phyloP scores from a whole-genome alignment of 192 early-diverging fungal species.

The Phlyctochytrium arcticum region DNA sequence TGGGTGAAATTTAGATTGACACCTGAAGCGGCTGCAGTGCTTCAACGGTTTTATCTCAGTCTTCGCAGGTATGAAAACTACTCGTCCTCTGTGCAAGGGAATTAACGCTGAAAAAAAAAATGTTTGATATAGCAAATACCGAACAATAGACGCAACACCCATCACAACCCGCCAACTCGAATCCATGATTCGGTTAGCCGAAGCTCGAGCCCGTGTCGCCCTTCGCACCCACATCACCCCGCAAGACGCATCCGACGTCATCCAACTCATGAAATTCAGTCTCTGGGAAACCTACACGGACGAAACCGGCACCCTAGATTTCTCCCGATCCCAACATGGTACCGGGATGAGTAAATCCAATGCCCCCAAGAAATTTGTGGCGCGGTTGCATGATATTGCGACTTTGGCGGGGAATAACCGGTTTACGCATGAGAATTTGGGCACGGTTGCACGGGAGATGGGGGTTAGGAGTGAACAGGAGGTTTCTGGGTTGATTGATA shows the following conservation, averaged over 20 bases:
- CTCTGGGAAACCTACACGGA: slow-evolving; percentile 59
- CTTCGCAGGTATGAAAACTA: slow-evolving; percentile 36
- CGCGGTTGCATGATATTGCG: slow-evolving; percentile 54
- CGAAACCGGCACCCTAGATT: slow-evolving; percentile 53
- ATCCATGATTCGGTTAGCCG: slow-evolving; percentile 69
- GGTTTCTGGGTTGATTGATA: slow-evolving; percentile 69
- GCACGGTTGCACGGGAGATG: slow-evolving; percentile 47
- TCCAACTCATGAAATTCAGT: slow-evolving; percentile 73
- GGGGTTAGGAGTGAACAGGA: neutral
- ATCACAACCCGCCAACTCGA: slow-evolving; percentile 83
- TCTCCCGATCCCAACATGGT: slow-evolving; percentile 58
- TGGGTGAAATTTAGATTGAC: slow-evolving; percentile 51
- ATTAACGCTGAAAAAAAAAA: no score
- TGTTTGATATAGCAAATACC: slow-evolving; percentile 40
- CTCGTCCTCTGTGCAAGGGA: no score
- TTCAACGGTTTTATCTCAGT: slow-evolving; percentile 72
- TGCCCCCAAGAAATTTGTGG: slow-evolving; percentile 59
- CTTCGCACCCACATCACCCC: slow-evolving; percentile 68
- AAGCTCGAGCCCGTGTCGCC: slow-evolving; percentile 74
- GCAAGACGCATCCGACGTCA: slow-evolving; percentile 69
- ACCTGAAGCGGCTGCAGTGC: slow-evolving; percentile 47
- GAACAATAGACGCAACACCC: slow-evolving; percentile 61
- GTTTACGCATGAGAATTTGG: slow-evolving; percentile 65
- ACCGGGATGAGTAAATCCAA: slow-evolving; percentile 48
- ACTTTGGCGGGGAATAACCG: slow-evolving; percentile 59